These are phyloP conservation scores for Echites panduratus DNA, from an alignment of 257 asterid species.

Conservation along the genomic window DNA sequence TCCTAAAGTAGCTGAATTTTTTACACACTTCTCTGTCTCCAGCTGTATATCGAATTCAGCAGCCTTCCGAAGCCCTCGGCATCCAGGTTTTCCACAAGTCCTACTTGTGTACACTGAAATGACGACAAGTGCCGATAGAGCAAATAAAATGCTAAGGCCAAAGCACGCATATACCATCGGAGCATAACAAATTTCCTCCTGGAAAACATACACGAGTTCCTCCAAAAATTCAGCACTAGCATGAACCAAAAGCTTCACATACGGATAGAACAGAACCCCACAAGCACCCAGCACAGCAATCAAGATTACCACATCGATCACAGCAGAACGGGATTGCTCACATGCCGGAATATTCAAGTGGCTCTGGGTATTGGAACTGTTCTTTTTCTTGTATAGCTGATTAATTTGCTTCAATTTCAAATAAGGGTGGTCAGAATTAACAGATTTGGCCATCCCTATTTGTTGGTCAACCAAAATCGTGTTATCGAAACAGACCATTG, in stretches of 20 bases:
- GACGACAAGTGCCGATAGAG: slow-evolving; percentile 52
- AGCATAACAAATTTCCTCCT: slow-evolving; percentile 58
- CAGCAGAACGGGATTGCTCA: slow-evolving; percentile 62
- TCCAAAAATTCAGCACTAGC: slow-evolving; percentile 37
- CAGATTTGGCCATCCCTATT: slow-evolving; percentile 58
- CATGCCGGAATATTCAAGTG: slow-evolving; percentile 61
- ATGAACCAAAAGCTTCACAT: slow-evolving; percentile 30
- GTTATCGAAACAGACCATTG: slow-evolving; percentile 78
- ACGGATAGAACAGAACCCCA: slow-evolving; percentile 67
- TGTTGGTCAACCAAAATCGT: slow-evolving; percentile 59
- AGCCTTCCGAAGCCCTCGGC: slow-evolving; percentile 69
- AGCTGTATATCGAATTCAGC: slow-evolving; percentile 91
- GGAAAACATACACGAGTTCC: slow-evolving; percentile 44
- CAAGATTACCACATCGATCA: slow-evolving; percentile 65
- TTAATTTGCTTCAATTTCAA: slow-evolving; percentile 56
- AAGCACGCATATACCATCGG: slow-evolving; percentile 79
- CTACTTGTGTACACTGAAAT: slow-evolving; percentile 44
- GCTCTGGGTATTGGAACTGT: slow-evolving; percentile 22
- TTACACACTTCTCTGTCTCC: slow-evolving; percentile 74
- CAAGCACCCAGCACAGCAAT: slow-evolving; percentile 69
- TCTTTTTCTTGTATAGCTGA: slow-evolving; percentile 40
- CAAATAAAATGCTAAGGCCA: slow-evolving; percentile 62
- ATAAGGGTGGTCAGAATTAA: slow-evolving; percentile 42
- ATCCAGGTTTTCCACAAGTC: slow-evolving; percentile 67
- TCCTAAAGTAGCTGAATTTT: slow-evolving; percentile 27